A percentile compares a stretch with the other conserved stretches of the same genome.
Evolutionary conservation across 2,329 filamentous ascomycete genomes (phyloP).

Genomic region (Diaporthe citrichinensis): DNA sequence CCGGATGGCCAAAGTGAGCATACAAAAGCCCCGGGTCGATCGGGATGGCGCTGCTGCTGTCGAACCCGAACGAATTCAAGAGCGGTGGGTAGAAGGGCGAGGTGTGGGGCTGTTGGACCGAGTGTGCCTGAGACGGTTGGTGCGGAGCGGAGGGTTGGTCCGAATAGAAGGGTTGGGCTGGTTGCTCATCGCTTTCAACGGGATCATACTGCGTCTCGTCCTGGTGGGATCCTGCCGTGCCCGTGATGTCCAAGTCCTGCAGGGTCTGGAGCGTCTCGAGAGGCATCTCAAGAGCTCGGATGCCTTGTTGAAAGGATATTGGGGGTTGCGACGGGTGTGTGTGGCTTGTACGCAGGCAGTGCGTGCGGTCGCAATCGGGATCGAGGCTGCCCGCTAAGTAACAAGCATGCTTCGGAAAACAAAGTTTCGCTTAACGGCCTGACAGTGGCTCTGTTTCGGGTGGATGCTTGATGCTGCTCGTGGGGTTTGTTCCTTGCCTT

Average conservation of each 20-base stretch:
- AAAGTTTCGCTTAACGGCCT: conserved; percentile 17
- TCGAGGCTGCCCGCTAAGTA: not conserved
- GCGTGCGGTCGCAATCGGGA: not conserved
- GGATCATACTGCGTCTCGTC: not conserved
- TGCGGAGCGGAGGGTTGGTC: not conserved
- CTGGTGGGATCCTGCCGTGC: not conserved
- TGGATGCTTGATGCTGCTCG: not conserved
- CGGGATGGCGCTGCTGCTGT: not conserved
- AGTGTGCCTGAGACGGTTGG: not conserved
- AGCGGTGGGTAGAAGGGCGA: not conserved
- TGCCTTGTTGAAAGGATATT: not conserved
- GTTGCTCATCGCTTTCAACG: not conserved
- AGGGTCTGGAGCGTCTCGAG: not conserved
- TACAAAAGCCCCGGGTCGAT: not conserved
- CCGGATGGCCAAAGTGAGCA: not conserved
- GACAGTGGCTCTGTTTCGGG: not conserved
- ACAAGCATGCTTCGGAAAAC: conserved; percentile 2
- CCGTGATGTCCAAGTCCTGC: not conserved
- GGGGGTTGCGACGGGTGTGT: not conserved
- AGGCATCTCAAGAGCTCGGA: not conserved
- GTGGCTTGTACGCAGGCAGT: too few species aligned
- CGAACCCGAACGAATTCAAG: not conserved
- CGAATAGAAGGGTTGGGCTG: not conserved
- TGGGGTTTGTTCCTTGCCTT: not conserved
- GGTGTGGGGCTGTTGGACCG: not conserved